Evolutionary conservation across 2,329 filamentous ascomycete species (phyloP).

Genomic region (Cryphonectria radicalis): DNA sequence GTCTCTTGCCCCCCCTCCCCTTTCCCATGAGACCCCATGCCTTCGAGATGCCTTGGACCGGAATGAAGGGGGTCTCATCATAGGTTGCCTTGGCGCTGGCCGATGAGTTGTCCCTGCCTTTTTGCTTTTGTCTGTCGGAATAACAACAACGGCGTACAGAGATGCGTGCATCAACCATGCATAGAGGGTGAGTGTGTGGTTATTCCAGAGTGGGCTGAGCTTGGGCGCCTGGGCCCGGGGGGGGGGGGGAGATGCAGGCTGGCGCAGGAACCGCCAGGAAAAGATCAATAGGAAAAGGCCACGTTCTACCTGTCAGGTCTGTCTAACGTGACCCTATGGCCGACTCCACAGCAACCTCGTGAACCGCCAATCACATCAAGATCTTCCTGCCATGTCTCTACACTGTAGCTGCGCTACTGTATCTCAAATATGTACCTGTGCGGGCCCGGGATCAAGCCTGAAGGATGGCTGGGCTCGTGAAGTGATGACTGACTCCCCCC

Average conservation of each 20-base stretch:
- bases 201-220: conserved; percentile 5
- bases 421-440: neutral
- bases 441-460: conserved; percentile 9
- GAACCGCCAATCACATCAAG: conserved; percentile 22
- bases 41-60: neutral
- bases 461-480: conserved; percentile 4
- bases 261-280: conserved; percentile 25
- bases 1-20: neutral
- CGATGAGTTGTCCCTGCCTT: neutral
- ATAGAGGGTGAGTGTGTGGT: too few relatives aligned
- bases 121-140: neutral
- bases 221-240: neutral
- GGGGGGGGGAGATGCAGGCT: conserved; percentile 9
- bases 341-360: conserved; percentile 22
- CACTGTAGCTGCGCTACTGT: neutral
- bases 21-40: neutral
- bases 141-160: conserved; percentile 11
- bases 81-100: neutral
- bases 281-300: conserved; percentile 28
- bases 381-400: conserved; percentile 17
- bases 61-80: neutral
- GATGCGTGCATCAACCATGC: neutral
- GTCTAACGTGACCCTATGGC: conserved; percentile 16
- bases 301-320: conserved; percentile 19
- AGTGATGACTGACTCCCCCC: neutral